These are phyloP conservation scores for Macrotyloma uniflorum DNA, from an alignment of 306 rosid species.

Conservation along the genomic window DNA sequence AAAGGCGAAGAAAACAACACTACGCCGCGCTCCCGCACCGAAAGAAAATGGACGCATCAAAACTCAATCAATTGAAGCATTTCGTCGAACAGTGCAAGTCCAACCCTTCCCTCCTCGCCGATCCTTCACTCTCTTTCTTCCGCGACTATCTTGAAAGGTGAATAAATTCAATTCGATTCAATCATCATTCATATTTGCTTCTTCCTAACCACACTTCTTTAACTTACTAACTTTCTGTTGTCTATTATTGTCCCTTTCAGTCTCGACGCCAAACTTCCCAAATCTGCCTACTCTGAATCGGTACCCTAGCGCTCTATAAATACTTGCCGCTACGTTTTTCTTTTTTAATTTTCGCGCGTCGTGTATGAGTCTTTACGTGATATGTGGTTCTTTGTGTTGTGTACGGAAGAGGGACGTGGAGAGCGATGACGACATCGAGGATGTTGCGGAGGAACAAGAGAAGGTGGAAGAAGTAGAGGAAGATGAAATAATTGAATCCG, in stretches of 20 bases:
- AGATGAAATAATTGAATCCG: constrained; percentile 86
- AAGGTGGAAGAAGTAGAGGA: constrained; percentile 68
- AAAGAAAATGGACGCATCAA: constrained; percentile 64
- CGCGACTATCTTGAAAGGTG: constrained; percentile 88
- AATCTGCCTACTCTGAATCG: constrained; percentile 59
- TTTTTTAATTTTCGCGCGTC: not conserved
- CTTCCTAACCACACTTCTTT: not conserved
- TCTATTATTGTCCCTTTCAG: constrained; percentile 38
- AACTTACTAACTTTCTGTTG: not conserved
- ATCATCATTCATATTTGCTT: not conserved
- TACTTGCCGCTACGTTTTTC: not conserved
- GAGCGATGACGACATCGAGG: constrained; percentile 76
- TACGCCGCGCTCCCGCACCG: not conserved
- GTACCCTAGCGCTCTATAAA: constrained; percentile 43
- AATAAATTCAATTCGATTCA: not conserved
- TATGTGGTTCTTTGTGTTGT: not conserved
- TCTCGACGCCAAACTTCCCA: constrained; percentile 71
- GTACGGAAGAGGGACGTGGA: constrained; percentile 53
- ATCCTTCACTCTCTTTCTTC: constrained; percentile 89
- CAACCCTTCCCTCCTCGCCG: constrained; percentile 69
- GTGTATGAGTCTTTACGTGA: not conserved
- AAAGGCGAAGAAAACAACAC: constrained; percentile 5
- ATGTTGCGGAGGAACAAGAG: constrained; percentile 36
- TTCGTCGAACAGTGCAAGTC: constrained; percentile 83
- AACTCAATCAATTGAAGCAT: constrained; percentile 65